Conservation (phyloP, 1,139 yeast species). For the Hemisphaericaspora xylofermentans region DNA sequence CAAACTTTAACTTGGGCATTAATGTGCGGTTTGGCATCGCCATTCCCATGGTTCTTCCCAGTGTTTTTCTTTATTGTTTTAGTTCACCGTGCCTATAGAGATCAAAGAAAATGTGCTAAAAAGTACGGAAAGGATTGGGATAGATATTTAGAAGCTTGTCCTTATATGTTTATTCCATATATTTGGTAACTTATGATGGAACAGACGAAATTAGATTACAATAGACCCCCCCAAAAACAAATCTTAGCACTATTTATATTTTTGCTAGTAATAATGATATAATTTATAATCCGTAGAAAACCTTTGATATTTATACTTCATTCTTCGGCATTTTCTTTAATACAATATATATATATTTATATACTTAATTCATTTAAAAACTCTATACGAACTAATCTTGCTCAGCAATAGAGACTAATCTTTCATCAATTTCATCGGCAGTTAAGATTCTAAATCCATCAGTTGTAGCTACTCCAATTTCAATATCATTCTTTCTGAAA, state of each 20-base stretch:
- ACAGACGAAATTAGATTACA: too few species aligned
- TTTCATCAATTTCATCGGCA: conserved; percentile 88
- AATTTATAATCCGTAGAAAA: neutral
- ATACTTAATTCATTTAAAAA: conserved; percentile 26
- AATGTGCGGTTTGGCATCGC: conserved; percentile 81
- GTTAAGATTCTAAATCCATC: conserved; percentile 70
- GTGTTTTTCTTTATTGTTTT: conserved; percentile 82
- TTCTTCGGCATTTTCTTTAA: neutral
- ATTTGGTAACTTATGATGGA: too few species aligned
- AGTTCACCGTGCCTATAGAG: conserved; percentile 86
- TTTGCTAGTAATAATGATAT: neutral
- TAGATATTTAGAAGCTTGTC: conserved; percentile 80
- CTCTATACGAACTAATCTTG: conserved; percentile 66
- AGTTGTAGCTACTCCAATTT: conserved; percentile 82
- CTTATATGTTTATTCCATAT: conserved; percentile 88
- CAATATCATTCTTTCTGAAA: conserved; percentile 89
- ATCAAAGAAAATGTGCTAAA: conserved; percentile 73
- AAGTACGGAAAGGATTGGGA: conserved; percentile 97
- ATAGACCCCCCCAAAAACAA: neutral
- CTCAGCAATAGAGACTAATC: conserved; percentile 92
- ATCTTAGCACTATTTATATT: neutral
- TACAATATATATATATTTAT: conserved; percentile 3
- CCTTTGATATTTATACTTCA: neutral
- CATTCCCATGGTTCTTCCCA: conserved; percentile 97
- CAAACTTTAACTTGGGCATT: conserved; percentile 92